phyloP scores from a whole-genome alignment of 2,329 filamentous ascomycete species.

The Coleophoma eucalyptorum region DNA sequence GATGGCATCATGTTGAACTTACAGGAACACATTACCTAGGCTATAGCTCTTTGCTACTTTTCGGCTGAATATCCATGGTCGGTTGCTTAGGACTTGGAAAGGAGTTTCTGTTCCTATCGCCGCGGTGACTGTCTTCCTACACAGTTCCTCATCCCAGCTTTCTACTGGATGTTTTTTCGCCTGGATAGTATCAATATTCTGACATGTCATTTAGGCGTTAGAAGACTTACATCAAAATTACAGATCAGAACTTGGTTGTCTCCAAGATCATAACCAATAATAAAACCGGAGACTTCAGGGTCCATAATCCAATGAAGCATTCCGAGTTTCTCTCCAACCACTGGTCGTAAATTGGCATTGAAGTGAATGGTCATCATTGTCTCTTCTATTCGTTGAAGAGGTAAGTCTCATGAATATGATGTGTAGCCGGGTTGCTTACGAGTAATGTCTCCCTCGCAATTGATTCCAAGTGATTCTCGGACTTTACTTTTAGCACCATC shows the following conservation, averaged over 20 bases:
- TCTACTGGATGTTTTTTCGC: slow-evolving; percentile 29
- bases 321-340: slow-evolving; percentile 33
- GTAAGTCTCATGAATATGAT: neutral
- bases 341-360: slow-evolving; percentile 34
- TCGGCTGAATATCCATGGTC: slow-evolving; percentile 37
- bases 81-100: slow-evolving; percentile 34
- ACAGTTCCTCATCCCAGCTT: slow-evolving; percentile 30
- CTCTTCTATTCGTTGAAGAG: slow-evolving; percentile 25
- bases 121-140: slow-evolving; percentile 26
- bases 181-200: slow-evolving; percentile 9
- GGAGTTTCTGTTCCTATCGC: slow-evolving; percentile 29
- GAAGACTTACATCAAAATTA: slow-evolving; percentile 34
- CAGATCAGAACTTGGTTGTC: slow-evolving; percentile 39
- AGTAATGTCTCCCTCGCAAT: slow-evolving; percentile 37
- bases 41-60: slow-evolving; percentile 35
- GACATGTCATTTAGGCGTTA: neutral
- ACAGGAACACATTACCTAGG: slow-evolving; percentile 33
- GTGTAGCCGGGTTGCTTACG: slow-evolving; percentile 23
- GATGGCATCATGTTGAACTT: slow-evolving; percentile 4
- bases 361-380: slow-evolving; percentile 45
- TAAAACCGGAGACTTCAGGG: slow-evolving; percentile 36
- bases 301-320: slow-evolving; percentile 43
- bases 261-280: slow-evolving; percentile 37
- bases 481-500: slow-evolving; percentile 29
- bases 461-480: slow-evolving; percentile 23